Evolutionary conservation across 768 basidiomycete genomes (phyloP), one percentile per base, ranked within the genome.

Genomic region (Suillus luteus): DNA sequence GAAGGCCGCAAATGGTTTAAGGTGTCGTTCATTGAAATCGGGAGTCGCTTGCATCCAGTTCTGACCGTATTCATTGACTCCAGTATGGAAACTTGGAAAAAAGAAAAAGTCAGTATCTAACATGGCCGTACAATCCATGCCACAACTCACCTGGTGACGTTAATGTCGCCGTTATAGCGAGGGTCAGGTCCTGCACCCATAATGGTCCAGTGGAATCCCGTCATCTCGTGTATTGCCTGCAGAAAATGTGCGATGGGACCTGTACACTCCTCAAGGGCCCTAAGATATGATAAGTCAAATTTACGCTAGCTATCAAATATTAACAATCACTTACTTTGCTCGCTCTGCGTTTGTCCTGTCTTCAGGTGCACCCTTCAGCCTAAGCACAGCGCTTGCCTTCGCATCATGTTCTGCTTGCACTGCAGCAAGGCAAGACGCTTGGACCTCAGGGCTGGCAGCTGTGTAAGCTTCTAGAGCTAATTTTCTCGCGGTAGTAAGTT

Each of bases 141-240:
- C 27, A 40, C 40, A 3, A 22, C 46, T 22, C 46, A 48, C 46
- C 46, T 48, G 11, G 12, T 48, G n/a, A 12, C 46, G 22, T 48
- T 48, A 22, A 48, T 48, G 11, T 48, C 12, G 11, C 46, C 22
- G 12, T 48, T 48, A 4, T 48, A 48, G 11, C 12, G 22, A 48
- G 46, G 46, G 46, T 48, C 46, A 48, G 46, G 46, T 48, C 46
- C 46, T 48, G 46, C n/a, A 48, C 46, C 46, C 46, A 48, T 22
- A 48, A 48, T 48, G 2, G 22, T 22, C 46, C 46, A 48, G 12
- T 48, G 46, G 17, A 48, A 48, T 11, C 46, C 46, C 11, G 5
- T 48, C 11, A 48, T 12, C 11, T 48, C 46, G 2, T 48, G 46
- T 11, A 48, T 48, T 7, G 22, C 46, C 14, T 48, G 46, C 12